These are phyloP conservation scores for Coniochaeta prunicola DNA, from an alignment of 2,329 filamentous ascomycete species.

Conservation along the genomic window DNA sequence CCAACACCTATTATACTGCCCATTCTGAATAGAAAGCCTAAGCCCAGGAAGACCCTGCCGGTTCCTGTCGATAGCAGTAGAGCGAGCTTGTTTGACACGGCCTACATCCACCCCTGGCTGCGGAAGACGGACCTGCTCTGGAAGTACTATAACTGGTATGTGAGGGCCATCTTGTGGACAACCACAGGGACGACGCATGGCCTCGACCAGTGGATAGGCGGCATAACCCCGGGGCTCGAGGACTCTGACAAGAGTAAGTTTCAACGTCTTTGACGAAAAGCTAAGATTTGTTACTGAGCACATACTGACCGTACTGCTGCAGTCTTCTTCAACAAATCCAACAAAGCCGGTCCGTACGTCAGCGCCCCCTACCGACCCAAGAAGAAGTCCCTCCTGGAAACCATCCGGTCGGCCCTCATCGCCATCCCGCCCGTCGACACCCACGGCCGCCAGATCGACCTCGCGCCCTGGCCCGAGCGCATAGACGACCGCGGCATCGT, in stretches of 20 bases:
- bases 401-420: conserved; percentile 27
- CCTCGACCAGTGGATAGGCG: conserved; percentile 40
- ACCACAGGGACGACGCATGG: conserved; percentile 38
- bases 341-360: conserved; percentile 35
- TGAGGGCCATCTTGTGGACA: conserved; percentile 32
- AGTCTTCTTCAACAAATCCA: conserved; percentile 39
- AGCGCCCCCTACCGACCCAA: conserved; percentile 20
- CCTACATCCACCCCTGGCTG: conserved; percentile 39
- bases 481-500: conserved; percentile 29
- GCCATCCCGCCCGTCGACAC: conserved; percentile 32
- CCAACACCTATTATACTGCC: conserved; percentile 14
- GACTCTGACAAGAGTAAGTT: conserved; percentile 19
- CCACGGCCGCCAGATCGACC: conserved; percentile 30
- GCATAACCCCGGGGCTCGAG: conserved; percentile 28
- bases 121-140: conserved; percentile 34
- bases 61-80: conserved; percentile 39
- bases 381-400: conserved; percentile 22
- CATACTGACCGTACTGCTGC: not conserved
- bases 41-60: conserved; percentile 18
- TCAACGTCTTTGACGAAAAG: not conserved
- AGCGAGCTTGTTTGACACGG: conserved; percentile 43
- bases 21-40: conserved; percentile 9
- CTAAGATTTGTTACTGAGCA: not conserved
- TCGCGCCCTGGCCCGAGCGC: conserved; percentile 33
- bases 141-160: conserved; percentile 37